Evolutionary conservation across 106 monocot genomes (phyloP).

Genomic region (Dendrobium chrysotoxum): DNA sequence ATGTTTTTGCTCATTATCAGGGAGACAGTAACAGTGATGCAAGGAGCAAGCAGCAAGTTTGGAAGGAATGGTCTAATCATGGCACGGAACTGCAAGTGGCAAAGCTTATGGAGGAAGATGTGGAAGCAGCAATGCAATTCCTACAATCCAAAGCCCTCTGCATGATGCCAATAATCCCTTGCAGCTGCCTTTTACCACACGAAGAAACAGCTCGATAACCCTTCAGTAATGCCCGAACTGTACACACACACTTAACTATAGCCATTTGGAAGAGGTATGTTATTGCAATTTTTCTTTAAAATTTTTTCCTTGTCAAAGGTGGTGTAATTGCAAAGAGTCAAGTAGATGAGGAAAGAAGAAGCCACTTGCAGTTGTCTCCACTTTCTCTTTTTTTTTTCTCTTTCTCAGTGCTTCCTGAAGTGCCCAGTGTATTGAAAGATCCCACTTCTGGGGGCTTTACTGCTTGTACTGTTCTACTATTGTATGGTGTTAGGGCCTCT

Average conservation of each 20-base stretch:
- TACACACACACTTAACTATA: constrained; percentile 13
- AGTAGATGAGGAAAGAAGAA: constrained; percentile 10
- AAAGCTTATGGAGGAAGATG: constrained; percentile 62
- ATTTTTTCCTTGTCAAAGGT: constrained; percentile 37
- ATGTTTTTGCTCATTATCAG: no score
- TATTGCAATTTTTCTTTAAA: constrained; percentile 16
- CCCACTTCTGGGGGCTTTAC: constrained; percentile 11
- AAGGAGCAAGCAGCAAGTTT: constrained; percentile 27
- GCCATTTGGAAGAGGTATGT: background rate
- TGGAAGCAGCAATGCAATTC: constrained; percentile 57
- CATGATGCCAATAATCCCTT: constrained; percentile 55
- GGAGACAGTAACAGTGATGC: constrained; percentile 32
- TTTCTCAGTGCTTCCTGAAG: constrained; percentile 6
- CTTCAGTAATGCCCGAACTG: constrained; percentile 43
- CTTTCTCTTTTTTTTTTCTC: constrained; percentile 1
- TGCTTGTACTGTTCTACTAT: no score
- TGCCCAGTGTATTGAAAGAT: constrained; percentile 4
- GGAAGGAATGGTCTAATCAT: constrained; percentile 58
- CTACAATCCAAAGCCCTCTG: constrained; percentile 59
- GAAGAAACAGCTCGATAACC: constrained; percentile 21
- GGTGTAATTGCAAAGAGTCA: background rate
- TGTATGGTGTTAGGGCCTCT: constrained; percentile 36
- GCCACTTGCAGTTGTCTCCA: constrained; percentile 19
- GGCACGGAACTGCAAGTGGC: constrained; percentile 56
- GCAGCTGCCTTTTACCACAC: constrained; percentile 43